Base-by-base conservation (phyloP, 805 yeast species). In the Blastobotrys chiropterorum region DNA sequence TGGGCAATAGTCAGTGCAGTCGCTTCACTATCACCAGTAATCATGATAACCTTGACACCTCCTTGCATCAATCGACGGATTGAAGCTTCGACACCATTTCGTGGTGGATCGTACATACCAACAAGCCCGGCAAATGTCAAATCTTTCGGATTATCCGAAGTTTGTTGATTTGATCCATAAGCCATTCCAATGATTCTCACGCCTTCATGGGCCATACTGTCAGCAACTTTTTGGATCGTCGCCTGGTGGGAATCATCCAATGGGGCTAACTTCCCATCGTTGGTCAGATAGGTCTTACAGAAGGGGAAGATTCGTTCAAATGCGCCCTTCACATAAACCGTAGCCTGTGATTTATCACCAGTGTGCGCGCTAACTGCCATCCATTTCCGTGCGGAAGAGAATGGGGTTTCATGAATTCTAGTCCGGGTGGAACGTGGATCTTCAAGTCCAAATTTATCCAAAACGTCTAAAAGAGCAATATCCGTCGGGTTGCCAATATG, bases 101-200 rank as follows among this genome's bases (percentile, higher is more conserved):
- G 81, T 52, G 99, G 99, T 7, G 99, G 99, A 70, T 94, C 99
- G 62, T 88, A 89, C 96, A 94, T 90, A 51, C 97, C 98, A 57
- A 89, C 76, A 44, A 94, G 70, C 11, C 99, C 99, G 58, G 86
- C 78, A 63, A 92, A 92, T 1, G 80, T 74, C 59, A 94, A 74
- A 22, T 80, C 83, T 0, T 74, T 60, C 13, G 90, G 61, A 15
- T 43, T 47, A 16, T 57, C 54, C 13, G 51, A 43, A 26, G 38
- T 55, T 47, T 51, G 46, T 54, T 70, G 69, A 53, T 65, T 73
- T 56, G 59, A 61, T 50, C 76, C 72, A 56, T 76, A 79, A 3
- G 94, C 96, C 69, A 90, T 79, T 0, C 87, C 94, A 50, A 90
- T 73, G 22, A 90, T 87, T 63, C 99, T 80, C 62, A 92, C 76